These are phyloP conservation scores for Pleurostoma richardsiae DNA, from an alignment of 2,329 filamentous ascomycete genomes.

Conservation along the genomic window DNA sequence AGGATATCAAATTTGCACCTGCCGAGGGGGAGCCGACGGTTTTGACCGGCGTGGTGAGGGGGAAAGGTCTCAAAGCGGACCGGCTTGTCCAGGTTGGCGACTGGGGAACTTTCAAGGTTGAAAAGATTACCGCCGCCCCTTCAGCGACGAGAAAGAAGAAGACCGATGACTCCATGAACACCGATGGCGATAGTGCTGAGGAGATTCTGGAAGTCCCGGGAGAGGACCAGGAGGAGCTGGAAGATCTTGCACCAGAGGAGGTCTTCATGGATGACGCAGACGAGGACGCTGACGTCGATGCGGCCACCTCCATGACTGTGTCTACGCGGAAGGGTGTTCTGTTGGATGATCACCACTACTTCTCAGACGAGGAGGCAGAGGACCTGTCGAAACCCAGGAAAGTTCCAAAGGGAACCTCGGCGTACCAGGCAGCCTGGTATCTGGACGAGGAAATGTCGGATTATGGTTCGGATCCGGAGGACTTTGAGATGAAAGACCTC, in stretches of 20 bases:
- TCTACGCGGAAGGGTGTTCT: slow-evolving; percentile 77
- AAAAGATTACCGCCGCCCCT: slow-evolving; percentile 78
- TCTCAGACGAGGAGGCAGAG: slow-evolving; percentile 70
- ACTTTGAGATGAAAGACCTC: slow-evolving; percentile 54
- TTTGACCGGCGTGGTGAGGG: slow-evolving; percentile 80
- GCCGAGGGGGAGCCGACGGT: slow-evolving; percentile 59
- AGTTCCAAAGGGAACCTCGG: slow-evolving; percentile 85
- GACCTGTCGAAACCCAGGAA: slow-evolving; percentile 61
- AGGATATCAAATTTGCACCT: slow-evolving; percentile 70
- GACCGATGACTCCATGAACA: slow-evolving; percentile 58
- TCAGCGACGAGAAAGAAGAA: slow-evolving; percentile 56
- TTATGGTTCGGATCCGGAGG: slow-evolving; percentile 79
- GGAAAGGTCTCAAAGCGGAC: slow-evolving; percentile 83
- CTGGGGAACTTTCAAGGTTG: slow-evolving; percentile 90
- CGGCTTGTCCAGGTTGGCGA: slow-evolving; percentile 86
- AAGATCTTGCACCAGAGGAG: slow-evolving; percentile 82
- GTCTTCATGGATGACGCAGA: slow-evolving; percentile 66
- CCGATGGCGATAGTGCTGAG: slow-evolving; percentile 53
- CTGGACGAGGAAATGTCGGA: slow-evolving; percentile 71
- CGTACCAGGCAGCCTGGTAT: slow-evolving; percentile 94
- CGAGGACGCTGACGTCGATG: slow-evolving; percentile 34
- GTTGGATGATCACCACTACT: slow-evolving; percentile 96
- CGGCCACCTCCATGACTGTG: slow-evolving; percentile 33
- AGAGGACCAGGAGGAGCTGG: slow-evolving; percentile 77
- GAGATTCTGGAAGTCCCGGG: slow-evolving; percentile 65